Conservation (phyloP, 768 basidiomycete genomes). For the Panaeolus cyanescens region DNA sequence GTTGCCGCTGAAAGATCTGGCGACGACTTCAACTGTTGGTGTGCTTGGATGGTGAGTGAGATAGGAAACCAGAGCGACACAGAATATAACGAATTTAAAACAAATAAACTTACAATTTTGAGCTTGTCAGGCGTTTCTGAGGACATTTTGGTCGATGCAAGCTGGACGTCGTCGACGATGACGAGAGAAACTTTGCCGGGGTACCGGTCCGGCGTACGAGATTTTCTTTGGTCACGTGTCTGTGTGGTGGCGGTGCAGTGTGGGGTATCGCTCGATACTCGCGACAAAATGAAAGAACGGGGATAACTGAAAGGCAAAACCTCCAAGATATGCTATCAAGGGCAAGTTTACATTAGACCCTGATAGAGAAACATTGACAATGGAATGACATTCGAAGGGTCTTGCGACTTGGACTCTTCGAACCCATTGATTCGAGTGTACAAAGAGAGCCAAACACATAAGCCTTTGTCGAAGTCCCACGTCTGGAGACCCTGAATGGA, state of each 20-base stretch:
- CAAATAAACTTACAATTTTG: constrained; percentile 38
- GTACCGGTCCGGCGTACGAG: background rate
- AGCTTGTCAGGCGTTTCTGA: constrained; percentile 39
- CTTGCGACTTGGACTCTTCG: no score
- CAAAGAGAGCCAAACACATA: background rate
- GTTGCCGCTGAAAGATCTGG: constrained; percentile 87
- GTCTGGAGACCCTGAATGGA: background rate
- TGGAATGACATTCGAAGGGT: no score
- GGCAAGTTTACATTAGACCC: no score
- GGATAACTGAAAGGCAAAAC: no score
- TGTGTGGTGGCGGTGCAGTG: background rate
- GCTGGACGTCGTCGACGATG: background rate
- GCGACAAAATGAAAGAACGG: background rate
- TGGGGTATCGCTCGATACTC: background rate
- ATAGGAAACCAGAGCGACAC: background rate
- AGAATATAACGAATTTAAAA: background rate
- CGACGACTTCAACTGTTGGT: constrained; percentile 77
- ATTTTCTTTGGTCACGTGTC: background rate
- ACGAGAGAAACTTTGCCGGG: background rate
- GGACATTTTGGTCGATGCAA: constrained; percentile 25
- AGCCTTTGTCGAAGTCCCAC: background rate
- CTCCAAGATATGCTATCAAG: no score
- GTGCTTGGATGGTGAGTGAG: background rate
- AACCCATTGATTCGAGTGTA: background rate
- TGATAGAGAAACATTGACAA: no score